Evolutionary conservation across 2,329 filamentous ascomycete species (phyloP).

Genomic region (Alternaria burnsii): DNA sequence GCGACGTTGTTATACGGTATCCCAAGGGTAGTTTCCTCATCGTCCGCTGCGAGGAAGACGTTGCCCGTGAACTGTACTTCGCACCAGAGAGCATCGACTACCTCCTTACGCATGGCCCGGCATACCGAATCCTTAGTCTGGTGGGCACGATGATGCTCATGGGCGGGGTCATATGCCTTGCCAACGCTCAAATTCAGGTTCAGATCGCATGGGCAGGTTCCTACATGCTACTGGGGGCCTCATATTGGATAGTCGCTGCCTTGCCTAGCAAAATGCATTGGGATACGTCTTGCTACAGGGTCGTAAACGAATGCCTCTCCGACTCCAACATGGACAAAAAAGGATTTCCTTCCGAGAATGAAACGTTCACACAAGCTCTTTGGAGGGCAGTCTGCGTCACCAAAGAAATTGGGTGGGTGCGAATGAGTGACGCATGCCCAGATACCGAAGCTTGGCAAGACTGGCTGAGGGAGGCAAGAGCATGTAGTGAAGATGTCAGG

Average conservation of each 20-base stretch:
- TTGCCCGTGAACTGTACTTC: slow-evolving; percentile 62
- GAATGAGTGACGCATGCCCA: slow-evolving; percentile 52
- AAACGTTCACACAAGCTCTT: slow-evolving; percentile 57
- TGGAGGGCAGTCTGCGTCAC: slow-evolving; percentile 60
- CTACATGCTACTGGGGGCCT: slow-evolving; percentile 60
- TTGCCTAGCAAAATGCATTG: slow-evolving; percentile 58
- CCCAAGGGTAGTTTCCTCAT: slow-evolving; percentile 61
- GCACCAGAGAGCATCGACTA: slow-evolving; percentile 61
- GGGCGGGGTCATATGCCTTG: slow-evolving; percentile 61
- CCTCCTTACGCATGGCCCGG: slow-evolving; percentile 49
- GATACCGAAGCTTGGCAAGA: slow-evolving; percentile 53
- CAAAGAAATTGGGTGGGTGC: slow-evolving; percentile 55
- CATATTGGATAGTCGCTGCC: slow-evolving; percentile 62
- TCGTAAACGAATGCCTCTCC: slow-evolving; percentile 49
- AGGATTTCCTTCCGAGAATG: slow-evolving; percentile 41
- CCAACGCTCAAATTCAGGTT: slow-evolving; percentile 57
- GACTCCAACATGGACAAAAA: slow-evolving; percentile 47
- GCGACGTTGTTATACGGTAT: slow-evolving; percentile 61
- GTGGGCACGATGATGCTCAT: slow-evolving; percentile 62
- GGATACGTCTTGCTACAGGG: slow-evolving; percentile 57
- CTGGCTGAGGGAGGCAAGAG: slow-evolving; percentile 52
- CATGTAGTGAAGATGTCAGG: slow-evolving; percentile 27
- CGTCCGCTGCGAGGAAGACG: slow-evolving; percentile 59
- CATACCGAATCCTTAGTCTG: slow-evolving; percentile 59
- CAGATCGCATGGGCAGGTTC: slow-evolving; percentile 61